A percentile compares a stretch with the other conserved stretches of the same genome.
Conservation (phyloP, 495 filamentous ascomycete genomes). For the Aspergillus mulundensis region DNA sequence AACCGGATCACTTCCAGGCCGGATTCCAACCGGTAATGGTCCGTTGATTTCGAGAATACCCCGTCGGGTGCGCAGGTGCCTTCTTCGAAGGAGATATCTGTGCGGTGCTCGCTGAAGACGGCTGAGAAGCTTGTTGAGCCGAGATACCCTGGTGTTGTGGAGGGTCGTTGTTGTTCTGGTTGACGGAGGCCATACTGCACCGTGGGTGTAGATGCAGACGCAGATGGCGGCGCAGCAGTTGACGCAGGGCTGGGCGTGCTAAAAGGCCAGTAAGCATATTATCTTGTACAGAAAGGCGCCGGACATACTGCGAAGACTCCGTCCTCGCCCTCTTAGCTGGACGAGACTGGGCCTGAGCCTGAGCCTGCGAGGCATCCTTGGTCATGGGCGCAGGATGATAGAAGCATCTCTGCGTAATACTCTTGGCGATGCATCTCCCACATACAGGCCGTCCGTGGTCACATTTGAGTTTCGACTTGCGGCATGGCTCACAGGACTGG, state of each 20-base stretch:
- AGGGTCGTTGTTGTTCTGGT: slow-evolving; percentile 27
- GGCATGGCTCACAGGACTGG: slow-evolving; percentile 51
- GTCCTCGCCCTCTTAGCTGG: slow-evolving; percentile 11
- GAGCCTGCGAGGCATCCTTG: slow-evolving; percentile 18
- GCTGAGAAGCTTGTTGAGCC: slow-evolving; percentile 50
- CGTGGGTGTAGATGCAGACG: slow-evolving; percentile 3
- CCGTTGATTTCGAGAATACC: slow-evolving; percentile 22
- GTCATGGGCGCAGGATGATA: slow-evolving; percentile 48
- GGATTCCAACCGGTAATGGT: slow-evolving; percentile 33
- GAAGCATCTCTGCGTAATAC: slow-evolving; percentile 32
- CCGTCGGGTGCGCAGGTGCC: slow-evolving; percentile 31
- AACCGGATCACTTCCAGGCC: slow-evolving; percentile 41
- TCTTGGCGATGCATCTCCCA: slow-evolving; percentile 33
- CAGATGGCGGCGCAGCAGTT: slow-evolving; percentile 15
- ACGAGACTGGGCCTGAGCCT: neutral
- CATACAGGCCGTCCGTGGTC: slow-evolving; percentile 41
- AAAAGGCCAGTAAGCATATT: too few relatives aligned
- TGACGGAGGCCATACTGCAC: slow-evolving; percentile 18
- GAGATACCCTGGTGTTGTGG: slow-evolving; percentile 38
- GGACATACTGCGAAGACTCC: slow-evolving; percentile 27
- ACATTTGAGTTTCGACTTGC: slow-evolving; percentile 49
- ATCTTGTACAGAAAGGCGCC: too few relatives aligned
- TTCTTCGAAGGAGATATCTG: slow-evolving; percentile 34
- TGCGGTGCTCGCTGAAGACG: slow-evolving; percentile 39
- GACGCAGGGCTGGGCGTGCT: slow-evolving; percentile 30